Conservation (phyloP, 2,329 filamentous ascomycete genomes). For the Talaromyces sp. region DNA sequence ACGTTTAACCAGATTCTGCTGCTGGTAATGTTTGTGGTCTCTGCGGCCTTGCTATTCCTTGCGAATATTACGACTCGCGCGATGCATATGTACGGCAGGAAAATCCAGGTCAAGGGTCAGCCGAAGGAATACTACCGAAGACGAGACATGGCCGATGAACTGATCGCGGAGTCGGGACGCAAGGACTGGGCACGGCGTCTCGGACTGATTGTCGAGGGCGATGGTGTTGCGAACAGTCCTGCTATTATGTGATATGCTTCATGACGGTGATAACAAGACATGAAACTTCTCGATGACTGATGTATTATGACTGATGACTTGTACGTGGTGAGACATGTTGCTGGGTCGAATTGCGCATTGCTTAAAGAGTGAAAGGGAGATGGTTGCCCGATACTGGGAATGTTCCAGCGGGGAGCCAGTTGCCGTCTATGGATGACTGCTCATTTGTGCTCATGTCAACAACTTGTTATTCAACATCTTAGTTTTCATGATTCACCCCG, state of each 20-base stretch:
- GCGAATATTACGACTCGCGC: constrained; percentile 49
- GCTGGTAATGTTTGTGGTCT: constrained; percentile 48
- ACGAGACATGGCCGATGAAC: constrained; percentile 34
- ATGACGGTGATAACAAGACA: background rate
- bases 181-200: constrained; percentile 36
- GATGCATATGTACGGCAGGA: constrained; percentile 50
- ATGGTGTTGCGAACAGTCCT: background rate
- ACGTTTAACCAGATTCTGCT: constrained; percentile 51
- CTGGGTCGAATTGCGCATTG: background rate
- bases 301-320: background rate
- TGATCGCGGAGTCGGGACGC: constrained; percentile 32
- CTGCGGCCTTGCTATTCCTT: constrained; percentile 50
- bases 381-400: no score
- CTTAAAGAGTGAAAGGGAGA: no score
- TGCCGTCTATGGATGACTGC: no score
- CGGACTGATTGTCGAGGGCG: constrained; percentile 29
- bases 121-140: constrained; percentile 30
- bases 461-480: no score
- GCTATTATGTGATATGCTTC: background rate
- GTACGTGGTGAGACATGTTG: background rate
- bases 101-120: constrained; percentile 21
- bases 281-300: background rate
- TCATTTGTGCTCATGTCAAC: no score
- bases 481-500: no score
- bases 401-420: no score